Evolutionary conservation across 2,329 filamentous ascomycete genomes (phyloP).

Genomic region (Juglanconis juglandina): DNA sequence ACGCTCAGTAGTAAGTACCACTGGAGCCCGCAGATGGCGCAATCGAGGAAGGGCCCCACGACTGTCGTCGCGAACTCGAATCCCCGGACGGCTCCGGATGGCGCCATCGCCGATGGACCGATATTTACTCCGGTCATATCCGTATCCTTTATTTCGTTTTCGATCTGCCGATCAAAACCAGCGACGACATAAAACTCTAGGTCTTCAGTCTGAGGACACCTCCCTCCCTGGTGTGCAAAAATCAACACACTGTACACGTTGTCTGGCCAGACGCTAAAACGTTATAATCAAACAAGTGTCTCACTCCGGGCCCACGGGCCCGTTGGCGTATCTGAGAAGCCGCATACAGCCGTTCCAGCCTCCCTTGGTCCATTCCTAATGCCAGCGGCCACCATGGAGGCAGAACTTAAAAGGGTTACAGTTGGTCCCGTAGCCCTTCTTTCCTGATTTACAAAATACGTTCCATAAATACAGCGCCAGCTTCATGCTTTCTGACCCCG

Average conservation of each 20-base stretch:
- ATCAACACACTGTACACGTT: no score
- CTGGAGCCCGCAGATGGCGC: background rate
- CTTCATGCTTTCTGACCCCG: no score
- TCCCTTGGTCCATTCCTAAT: background rate
- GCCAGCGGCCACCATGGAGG: background rate
- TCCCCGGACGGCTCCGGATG: background rate
- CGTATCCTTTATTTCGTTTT: background rate
- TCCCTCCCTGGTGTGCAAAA: no score
- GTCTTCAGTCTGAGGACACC: no score
- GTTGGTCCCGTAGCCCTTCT: background rate
- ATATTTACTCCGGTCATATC: slow-evolving; percentile 12
- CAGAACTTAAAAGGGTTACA: background rate
- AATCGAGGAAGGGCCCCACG: background rate
- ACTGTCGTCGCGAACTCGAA: background rate
- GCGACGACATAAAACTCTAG: background rate
- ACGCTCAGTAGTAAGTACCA: no score
- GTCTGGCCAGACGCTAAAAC: no score
- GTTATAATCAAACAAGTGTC: no score
- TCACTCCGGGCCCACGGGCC: no score
- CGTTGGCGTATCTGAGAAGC: no score
- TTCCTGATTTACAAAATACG: background rate
- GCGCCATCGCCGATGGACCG: slow-evolving; percentile 14
- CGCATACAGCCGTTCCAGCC: background rate
- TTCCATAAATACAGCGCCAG: background rate
- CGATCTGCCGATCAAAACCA: background rate